phyloP scores from a whole-genome alignment of 2,329 filamentous ascomycete genomes.

The Metarhizium sp. region DNA sequence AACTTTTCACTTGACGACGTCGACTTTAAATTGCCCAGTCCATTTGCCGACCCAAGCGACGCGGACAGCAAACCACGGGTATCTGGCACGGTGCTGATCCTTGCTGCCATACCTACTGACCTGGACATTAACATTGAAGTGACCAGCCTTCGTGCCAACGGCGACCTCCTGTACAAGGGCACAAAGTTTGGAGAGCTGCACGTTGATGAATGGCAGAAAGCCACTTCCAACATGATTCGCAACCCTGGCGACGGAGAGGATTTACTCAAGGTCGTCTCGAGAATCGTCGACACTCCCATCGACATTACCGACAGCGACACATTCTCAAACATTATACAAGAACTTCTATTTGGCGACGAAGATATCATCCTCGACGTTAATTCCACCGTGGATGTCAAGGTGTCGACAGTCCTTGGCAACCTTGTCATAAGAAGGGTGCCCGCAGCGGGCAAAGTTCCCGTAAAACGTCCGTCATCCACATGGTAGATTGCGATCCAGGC shows the following conservation, averaged over 20 bases:
- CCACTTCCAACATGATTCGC: conserved; percentile 66
- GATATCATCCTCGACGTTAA: conserved; percentile 64
- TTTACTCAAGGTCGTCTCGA: conserved; percentile 63
- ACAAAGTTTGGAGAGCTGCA: conserved; percentile 75
- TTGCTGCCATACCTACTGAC: conserved; percentile 71
- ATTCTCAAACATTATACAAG: conserved; percentile 72
- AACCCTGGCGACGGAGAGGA: conserved; percentile 45
- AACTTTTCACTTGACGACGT: conserved; percentile 83
- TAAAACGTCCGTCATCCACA: conserved; percentile 74
- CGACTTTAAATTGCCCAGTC: conserved; percentile 76
- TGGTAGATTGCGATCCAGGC: conserved; percentile 17
- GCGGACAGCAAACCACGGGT: conserved; percentile 68
- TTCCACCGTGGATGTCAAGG: conserved; percentile 73
- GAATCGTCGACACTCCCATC: conserved; percentile 69
- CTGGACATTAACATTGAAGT: conserved; percentile 82
- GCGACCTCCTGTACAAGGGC: conserved; percentile 71
- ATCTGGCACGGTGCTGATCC: conserved; percentile 72
- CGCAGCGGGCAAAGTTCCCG: conserved; percentile 73
- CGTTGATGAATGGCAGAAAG: conserved; percentile 71
- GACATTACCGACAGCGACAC: conserved; percentile 72
- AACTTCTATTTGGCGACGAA: conserved; percentile 64
- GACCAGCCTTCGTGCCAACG: conserved; percentile 62
- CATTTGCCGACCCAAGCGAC: conserved; percentile 64
- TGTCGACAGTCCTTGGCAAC: conserved; percentile 72
- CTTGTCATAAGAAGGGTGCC: conserved; percentile 78